A percentile compares a stretch with the other conserved stretches of the same genome.
These are phyloP conservation scores for Saccharomyces mikatae DNA, from an alignment of 805 yeast genomes.

Conservation along the genomic window DNA sequence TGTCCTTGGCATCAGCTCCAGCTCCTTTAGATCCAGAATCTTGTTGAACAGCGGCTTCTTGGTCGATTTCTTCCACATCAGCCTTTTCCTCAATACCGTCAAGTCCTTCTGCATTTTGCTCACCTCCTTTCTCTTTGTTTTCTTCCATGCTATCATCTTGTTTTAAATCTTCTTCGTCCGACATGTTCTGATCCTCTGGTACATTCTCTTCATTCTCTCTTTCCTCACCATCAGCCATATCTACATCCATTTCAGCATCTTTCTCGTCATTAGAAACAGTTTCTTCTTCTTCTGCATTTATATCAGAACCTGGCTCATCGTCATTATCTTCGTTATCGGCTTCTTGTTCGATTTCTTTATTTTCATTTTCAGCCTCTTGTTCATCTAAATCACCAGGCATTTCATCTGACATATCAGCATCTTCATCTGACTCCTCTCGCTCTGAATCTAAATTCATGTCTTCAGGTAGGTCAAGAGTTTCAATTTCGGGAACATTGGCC, in stretches of 20 bases:
- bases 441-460: constrained; percentile 85
- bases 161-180: constrained; percentile 29
- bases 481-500: constrained; percentile 70
- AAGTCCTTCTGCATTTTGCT: constrained; percentile 44
- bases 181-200: constrained; percentile 25
- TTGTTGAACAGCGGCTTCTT: constrained; percentile 53
- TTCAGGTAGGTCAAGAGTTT: constrained; percentile 84
- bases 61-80: constrained; percentile 42
- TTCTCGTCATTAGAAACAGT: constrained; percentile 25
- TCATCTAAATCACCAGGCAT: constrained; percentile 32
- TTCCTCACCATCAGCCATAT: constrained; percentile 23
- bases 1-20: constrained; percentile 48
- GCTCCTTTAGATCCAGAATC: constrained; percentile 53
- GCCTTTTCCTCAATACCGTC: constrained; percentile 42
- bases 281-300: constrained; percentile 32
- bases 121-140: constrained; percentile 32
- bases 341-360: constrained; percentile 17
- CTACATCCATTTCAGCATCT: constrained; percentile 24
- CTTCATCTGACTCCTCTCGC: constrained; percentile 48
- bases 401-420: constrained; percentile 33
- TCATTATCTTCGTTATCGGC: constrained; percentile 20
- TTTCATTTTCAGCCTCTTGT: constrained; percentile 29
- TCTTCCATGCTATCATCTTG: constrained; percentile 27
- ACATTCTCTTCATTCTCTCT: constrained; percentile 31
- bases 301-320: constrained; percentile 23